Evolutionary conservation across 306 rosid genomes (phyloP), one percentile per base, ranked within the genome.

Genomic region (Cercis canadensis): DNA sequence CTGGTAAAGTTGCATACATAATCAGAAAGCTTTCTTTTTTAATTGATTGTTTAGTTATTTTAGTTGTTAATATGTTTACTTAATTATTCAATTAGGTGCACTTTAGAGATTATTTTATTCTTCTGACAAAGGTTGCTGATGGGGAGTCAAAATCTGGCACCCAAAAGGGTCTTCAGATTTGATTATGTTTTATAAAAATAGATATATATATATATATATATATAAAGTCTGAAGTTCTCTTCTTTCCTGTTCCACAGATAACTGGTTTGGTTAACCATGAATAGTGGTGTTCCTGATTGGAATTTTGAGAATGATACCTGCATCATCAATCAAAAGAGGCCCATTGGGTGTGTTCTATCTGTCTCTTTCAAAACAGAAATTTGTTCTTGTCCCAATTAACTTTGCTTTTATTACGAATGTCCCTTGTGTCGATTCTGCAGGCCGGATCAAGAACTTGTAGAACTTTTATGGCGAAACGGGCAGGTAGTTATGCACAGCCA

Each of bases 401-500:
- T 53, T 75, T 65, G 58, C 62, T 32, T 78, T 54, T 7, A 58
- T 41, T 40, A 5, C 65, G 7, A 43, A 52, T 70, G 46, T 74
- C 51, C 31, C 40, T 31, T 79, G 78, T 24, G 21, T 61, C 65
- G 62, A 39, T 76, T 80, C 70, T 74, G 50, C 97, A 92, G 96
- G 87, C 78, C 37, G 3, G 90, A 89, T 62, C 79, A 75, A 82
- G 96, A 89, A 62, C 67, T 89, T 7, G 94, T 86, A 24, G 97
- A 92, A 84, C 90, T 92, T 21, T 34, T 89, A 64, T 87, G 97
- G 96, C 72, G 80, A 77, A 84, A 92, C 78, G 97, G 97, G n/a
- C 96, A 87, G 50, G 90, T 92, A 65, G 96, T 92, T 40, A 77
- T 86, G 64, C 80, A 87, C 17, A 86, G 91, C 78, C 97, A 89